These are phyloP conservation scores for Periconia sp. DNA, from an alignment of 2,329 filamentous ascomycete genomes.

Conservation along the genomic window DNA sequence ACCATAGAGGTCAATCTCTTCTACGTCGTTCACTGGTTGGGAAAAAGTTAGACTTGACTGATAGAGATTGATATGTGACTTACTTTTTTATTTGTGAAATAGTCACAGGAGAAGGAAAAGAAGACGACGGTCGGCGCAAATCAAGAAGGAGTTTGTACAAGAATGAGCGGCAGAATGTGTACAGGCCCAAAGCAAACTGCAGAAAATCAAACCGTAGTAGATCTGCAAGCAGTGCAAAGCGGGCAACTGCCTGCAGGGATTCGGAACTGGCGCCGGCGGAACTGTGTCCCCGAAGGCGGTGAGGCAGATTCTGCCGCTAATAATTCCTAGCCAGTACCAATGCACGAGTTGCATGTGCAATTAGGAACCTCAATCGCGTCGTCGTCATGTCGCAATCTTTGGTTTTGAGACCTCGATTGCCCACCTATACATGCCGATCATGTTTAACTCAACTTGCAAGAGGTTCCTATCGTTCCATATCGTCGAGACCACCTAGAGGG, in stretches of 20 bases:
- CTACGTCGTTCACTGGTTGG: constrained; percentile 35
- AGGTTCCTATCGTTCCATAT: constrained; percentile 16
- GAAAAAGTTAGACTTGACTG: constrained; percentile 10
- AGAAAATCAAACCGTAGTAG: not conserved
- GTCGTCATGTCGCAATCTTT: constrained; percentile 24
- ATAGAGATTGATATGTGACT: not conserved
- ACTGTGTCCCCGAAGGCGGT: constrained; percentile 10
- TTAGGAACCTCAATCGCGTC: not conserved
- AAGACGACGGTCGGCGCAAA: not conserved
- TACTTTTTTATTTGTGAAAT: constrained; percentile 2
- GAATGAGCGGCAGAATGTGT: not conserved
- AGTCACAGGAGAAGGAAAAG: not conserved
- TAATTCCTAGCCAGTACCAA: constrained; percentile 8
- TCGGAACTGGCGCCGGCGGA: constrained; percentile 14
- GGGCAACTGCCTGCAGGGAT: constrained; percentile 6
- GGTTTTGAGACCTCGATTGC: constrained; percentile 21
- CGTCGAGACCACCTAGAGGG: constrained; percentile 12
- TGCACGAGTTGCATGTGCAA: not conserved
- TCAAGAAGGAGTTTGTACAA: not conserved
- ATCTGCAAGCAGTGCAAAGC: constrained; percentile 3
- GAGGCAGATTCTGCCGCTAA: constrained; percentile 16
- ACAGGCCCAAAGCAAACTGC: not conserved
- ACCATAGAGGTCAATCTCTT: constrained; percentile 63
- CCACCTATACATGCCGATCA: constrained; percentile 30
- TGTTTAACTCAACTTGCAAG: constrained; percentile 26